These are phyloP conservation scores for Amphicarpaea edgeworthii DNA, from an alignment of 306 rosid species.

Conservation along the genomic window DNA sequence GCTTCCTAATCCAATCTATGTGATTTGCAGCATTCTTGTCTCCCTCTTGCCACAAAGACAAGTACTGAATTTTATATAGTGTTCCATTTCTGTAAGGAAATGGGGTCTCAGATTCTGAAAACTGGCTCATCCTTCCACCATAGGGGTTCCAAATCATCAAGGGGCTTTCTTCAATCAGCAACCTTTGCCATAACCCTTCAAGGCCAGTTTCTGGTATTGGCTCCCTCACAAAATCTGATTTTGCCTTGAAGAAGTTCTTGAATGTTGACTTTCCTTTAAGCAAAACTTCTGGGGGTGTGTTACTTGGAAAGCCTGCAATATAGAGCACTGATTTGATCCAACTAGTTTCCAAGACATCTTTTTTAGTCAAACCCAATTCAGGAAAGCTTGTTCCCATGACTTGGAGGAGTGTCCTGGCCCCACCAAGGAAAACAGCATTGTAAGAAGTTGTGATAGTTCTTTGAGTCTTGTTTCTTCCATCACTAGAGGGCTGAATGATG, in stretches of 20 bases:
- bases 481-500: conserved; percentile 44
- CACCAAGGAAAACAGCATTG: conserved; percentile 65
- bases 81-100: conserved; percentile 74
- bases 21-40: conserved; percentile 44
- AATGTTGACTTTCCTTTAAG: conserved; percentile 51
- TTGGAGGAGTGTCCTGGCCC: conserved; percentile 41
- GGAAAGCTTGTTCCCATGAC: conserved; percentile 59
- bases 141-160: conserved; percentile 65
- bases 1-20: conserved; percentile 56
- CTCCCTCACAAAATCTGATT: conserved; percentile 65
- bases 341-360: conserved; percentile 60
- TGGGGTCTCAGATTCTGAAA: conserved; percentile 59
- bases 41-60: conserved; percentile 44
- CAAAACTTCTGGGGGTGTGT: conserved; percentile 49
- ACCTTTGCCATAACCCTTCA: conserved; percentile 61
- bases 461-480: conserved; percentile 38
- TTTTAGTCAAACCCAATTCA: conserved; percentile 59
- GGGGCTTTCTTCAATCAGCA: conserved; percentile 49
- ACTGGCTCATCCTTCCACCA: conserved; percentile 67
- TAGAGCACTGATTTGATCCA: conserved; percentile 74
- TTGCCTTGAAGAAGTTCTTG: conserved; percentile 64
- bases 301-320: conserved; percentile 48
- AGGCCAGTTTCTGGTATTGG: conserved; percentile 59
- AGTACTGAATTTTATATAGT: conserved; percentile 58
- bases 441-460: conserved; percentile 46